A percentile compares a stretch with the other conserved stretches of the same genome.
Evolutionary conservation across 192 early-diverging fungal species (phyloP).

Genomic region (Backusella parvicylindrica): DNA sequence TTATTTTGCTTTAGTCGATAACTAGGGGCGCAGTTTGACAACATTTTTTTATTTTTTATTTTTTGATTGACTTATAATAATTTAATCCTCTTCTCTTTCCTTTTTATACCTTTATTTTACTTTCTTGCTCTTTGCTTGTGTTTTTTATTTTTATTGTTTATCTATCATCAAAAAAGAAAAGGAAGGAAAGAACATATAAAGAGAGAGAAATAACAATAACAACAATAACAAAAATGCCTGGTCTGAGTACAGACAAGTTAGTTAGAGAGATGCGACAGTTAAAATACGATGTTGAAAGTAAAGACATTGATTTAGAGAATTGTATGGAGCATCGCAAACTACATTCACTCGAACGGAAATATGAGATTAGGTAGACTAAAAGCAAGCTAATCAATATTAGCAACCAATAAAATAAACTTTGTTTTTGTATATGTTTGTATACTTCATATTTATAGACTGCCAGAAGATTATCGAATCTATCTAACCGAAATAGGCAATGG

Average conservation of each 20-base stretch:
- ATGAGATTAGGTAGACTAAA: not conserved
- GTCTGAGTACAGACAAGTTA: not conserved
- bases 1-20: not conserved
- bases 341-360: not conserved
- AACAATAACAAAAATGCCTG: not conserved
- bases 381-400: not conserved
- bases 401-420: not conserved
- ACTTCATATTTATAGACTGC: not conserved
- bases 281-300: not conserved
- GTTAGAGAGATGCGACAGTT: not conserved
- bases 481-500: not conserved
- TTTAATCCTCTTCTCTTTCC: not conserved
- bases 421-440: not conserved
- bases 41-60: not conserved
- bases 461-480: conserved; percentile 6
- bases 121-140: not conserved
- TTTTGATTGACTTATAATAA: not conserved
- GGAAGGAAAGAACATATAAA: not conserved
- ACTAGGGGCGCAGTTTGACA: not conserved
- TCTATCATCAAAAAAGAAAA: not conserved
- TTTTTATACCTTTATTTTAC: not conserved
- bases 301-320: not conserved
- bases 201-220: not conserved
- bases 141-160: not conserved
- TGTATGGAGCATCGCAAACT: not conserved